Conservation (phyloP, 2,329 filamentous ascomycete genomes). For the Colletotrichum kahawae region DNA sequence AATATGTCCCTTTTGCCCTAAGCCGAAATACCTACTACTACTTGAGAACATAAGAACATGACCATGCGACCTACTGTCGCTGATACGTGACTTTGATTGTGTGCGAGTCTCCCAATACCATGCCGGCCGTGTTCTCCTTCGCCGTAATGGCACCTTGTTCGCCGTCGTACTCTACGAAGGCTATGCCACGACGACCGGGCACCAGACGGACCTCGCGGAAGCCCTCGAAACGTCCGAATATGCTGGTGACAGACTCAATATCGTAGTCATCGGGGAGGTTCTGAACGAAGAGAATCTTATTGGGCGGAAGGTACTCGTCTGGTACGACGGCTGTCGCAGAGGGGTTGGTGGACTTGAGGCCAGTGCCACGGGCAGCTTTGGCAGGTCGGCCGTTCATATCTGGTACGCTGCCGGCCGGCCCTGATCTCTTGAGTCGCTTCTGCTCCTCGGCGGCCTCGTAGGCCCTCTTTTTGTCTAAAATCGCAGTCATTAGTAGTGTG, state of each 20-base stretch:
- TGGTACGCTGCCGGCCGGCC: slow-evolving; percentile 44
- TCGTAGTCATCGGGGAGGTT: slow-evolving; percentile 89
- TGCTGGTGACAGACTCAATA: slow-evolving; percentile 75
- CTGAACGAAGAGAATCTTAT: slow-evolving; percentile 95
- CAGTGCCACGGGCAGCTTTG: slow-evolving; percentile 73
- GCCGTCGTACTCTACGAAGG: slow-evolving; percentile 94
- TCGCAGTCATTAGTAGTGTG: background rate
- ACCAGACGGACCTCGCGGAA: slow-evolving; percentile 93
- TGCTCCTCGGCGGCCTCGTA: slow-evolving; percentile 79
- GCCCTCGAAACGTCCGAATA: slow-evolving; percentile 90
- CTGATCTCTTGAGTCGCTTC: slow-evolving; percentile 73
- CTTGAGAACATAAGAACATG: background rate
- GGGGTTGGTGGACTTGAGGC: slow-evolving; percentile 77
- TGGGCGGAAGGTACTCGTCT: slow-evolving; percentile 97
- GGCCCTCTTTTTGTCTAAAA: slow-evolving; percentile 76
- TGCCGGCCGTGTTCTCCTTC: slow-evolving; percentile 90
- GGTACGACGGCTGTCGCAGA: slow-evolving; percentile 77
- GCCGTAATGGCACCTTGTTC: slow-evolving; percentile 89
- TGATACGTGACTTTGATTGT: slow-evolving; percentile 96
- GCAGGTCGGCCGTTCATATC: slow-evolving; percentile 60
- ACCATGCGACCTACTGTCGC: slow-evolving; percentile 65
- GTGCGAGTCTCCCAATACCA: slow-evolving; percentile 73
- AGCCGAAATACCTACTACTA: background rate
- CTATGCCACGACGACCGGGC: slow-evolving; percentile 84
- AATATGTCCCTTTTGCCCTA: background rate